Evolutionary conservation across 768 basidiomycete genomes (phyloP).

Genomic region (Panaeolus papilionaceus): DNA sequence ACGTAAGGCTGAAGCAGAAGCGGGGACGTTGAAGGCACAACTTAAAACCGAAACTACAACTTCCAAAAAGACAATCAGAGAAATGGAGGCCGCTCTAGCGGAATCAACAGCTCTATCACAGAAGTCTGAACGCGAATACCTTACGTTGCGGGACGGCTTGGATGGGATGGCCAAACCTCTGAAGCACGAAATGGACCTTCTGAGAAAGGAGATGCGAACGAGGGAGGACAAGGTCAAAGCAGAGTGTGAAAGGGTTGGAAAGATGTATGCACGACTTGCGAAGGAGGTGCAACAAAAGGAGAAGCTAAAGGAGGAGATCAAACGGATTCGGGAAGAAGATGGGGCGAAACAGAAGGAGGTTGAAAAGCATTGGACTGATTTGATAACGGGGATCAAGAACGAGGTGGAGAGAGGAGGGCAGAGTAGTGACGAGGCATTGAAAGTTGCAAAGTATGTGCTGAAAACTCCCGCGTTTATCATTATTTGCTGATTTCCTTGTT

Average conservation of each 20-base stretch:
- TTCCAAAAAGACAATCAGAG: slow-evolving; percentile 77
- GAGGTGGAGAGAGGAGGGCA: slow-evolving; percentile 59
- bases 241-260: slow-evolving; percentile 72
- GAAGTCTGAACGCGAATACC: slow-evolving; percentile 85
- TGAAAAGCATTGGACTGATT: slow-evolving; percentile 63
- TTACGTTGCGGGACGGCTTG: slow-evolving; percentile 77
- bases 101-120: slow-evolving; percentile 81
- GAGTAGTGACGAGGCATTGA: slow-evolving; percentile 62
- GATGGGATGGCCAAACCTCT: slow-evolving; percentile 76
- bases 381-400: slow-evolving; percentile 58
- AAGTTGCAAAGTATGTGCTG: slow-evolving; percentile 60
- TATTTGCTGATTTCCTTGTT: slow-evolving; percentile 16
- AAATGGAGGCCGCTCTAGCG: slow-evolving; percentile 77
- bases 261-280: slow-evolving; percentile 70
- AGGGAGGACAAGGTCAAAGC: slow-evolving; percentile 71
- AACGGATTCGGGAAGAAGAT: slow-evolving; percentile 57
- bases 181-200: slow-evolving; percentile 73
- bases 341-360: slow-evolving; percentile 57
- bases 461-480: background rate
- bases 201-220: slow-evolving; percentile 77
- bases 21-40: slow-evolving; percentile 67
- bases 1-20: slow-evolving; percentile 84
- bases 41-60: slow-evolving; percentile 76
- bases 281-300: slow-evolving; percentile 67
- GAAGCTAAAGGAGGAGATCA: slow-evolving; percentile 50